Conservation (phyloP, 2,329 filamentous ascomycete species). For the Amesomyces nigricolor region DNA sequence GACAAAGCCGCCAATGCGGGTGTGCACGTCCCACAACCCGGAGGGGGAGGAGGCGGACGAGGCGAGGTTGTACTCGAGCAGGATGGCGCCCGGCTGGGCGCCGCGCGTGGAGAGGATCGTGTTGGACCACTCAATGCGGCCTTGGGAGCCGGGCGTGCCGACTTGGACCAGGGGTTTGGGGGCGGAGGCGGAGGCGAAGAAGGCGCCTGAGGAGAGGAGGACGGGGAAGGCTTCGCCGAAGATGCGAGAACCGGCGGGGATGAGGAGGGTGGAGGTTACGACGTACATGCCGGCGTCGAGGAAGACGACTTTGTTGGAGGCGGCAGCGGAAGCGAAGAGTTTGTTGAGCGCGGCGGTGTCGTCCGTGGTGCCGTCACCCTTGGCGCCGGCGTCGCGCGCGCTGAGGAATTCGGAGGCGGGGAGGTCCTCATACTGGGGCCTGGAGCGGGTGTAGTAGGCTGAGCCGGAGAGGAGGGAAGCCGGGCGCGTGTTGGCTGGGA, state of each 20-base stretch:
- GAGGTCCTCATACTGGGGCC: conserved; percentile 65
- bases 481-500: conserved; percentile 45
- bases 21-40: conserved; percentile 68
- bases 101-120: conserved; percentile 64
- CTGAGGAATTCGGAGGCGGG: conserved; percentile 58
- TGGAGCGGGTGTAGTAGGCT: conserved; percentile 65
- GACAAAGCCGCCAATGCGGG: conserved; percentile 63
- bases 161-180: conserved; percentile 61
- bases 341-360: conserved; percentile 66
- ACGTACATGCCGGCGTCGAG: conserved; percentile 58
- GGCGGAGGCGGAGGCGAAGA: conserved; percentile 49
- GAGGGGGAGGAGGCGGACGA: conserved; percentile 35
- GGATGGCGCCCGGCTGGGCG: conserved; percentile 57
- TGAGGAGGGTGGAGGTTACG: conserved; percentile 49
- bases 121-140: conserved; percentile 64
- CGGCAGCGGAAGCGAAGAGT: conserved; percentile 52
- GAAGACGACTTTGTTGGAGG: conserved; percentile 50
- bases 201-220: conserved; percentile 50
- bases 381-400: conserved; percentile 61
- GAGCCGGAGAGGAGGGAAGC: conserved; percentile 46
- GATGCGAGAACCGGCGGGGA: conserved; percentile 48
- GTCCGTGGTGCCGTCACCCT: conserved; percentile 68
- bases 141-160: conserved; percentile 54
- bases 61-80: conserved; percentile 66
- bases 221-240: conserved; percentile 54